Evolutionary conservation across 352 stramenopile genomes (phyloP).

Genomic region (Thraustochytrium sp.): DNA sequence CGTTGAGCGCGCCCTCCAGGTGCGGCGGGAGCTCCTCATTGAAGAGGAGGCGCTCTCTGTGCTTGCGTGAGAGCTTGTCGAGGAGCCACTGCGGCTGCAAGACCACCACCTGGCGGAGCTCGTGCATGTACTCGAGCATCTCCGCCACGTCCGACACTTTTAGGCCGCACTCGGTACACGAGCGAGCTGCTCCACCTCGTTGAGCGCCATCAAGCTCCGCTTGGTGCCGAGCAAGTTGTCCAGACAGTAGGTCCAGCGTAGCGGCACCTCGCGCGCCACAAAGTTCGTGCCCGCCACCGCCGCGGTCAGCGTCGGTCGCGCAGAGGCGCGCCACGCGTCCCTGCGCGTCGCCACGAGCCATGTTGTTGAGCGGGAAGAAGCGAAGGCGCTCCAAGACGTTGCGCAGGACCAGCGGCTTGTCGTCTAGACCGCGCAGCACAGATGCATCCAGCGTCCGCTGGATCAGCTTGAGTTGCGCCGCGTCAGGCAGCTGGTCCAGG

Average conservation of each 20-base stretch:
- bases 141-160: not conserved
- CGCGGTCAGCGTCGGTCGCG: not conserved
- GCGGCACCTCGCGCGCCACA: constrained; percentile 5
- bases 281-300: not conserved
- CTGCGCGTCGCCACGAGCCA: not conserved
- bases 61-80: not conserved
- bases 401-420: too few species aligned
- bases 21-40: not conserved
- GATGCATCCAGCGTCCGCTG: not conserved
- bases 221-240: not conserved
- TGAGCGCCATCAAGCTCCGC: not conserved
- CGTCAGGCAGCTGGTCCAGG: not conserved
- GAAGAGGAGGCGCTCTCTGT: not conserved
- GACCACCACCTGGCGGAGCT: constrained; percentile 7
- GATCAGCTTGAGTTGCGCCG: not conserved
- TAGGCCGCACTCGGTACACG: not conserved
- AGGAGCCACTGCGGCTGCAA: constrained; percentile 28
- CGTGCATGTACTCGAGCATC: constrained; percentile 17
- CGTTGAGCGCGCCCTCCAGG: not conserved
- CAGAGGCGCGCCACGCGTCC: not conserved
- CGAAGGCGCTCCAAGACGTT: too few species aligned
- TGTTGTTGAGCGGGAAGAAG: not conserved
- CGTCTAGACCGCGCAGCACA: too few species aligned
- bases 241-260: not conserved
- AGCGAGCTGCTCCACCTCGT: not conserved